These are phyloP conservation scores for Coccinonectria pachysandricola DNA, from an alignment of 2,329 filamentous ascomycete genomes.

Conservation along the genomic window DNA sequence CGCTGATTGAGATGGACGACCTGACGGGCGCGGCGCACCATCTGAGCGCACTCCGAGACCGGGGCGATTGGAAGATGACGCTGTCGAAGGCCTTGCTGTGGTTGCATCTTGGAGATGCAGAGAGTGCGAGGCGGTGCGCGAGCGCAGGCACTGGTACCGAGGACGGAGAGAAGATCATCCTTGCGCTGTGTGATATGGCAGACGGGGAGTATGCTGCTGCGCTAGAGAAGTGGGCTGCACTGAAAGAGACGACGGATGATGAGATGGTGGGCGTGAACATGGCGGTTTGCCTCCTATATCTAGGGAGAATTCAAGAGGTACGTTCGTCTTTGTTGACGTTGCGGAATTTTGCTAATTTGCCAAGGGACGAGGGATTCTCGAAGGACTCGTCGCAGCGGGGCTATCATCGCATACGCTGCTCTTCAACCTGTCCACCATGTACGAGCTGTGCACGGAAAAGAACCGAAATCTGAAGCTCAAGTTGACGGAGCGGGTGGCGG, in stretches of 20 bases:
- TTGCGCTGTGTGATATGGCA: slow-evolving; percentile 66
- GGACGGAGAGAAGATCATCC: slow-evolving; percentile 39
- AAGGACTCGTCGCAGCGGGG: slow-evolving; percentile 51
- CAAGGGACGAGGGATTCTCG: slow-evolving; percentile 56
- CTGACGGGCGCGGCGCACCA: slow-evolving; percentile 68
- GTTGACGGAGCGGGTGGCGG: slow-evolving; percentile 61
- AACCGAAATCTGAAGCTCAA: slow-evolving; percentile 58
- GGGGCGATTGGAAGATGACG: slow-evolving; percentile 29
- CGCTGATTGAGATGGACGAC: slow-evolving; percentile 80
- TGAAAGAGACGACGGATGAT: slow-evolving; percentile 35
- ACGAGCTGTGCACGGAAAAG: slow-evolving; percentile 79
- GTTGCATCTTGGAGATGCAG: slow-evolving; percentile 68
- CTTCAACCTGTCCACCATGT: slow-evolving; percentile 85
- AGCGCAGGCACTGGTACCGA: slow-evolving; percentile 18
- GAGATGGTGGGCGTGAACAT: slow-evolving; percentile 73
- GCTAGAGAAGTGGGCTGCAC: slow-evolving; percentile 47
- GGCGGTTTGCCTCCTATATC: slow-evolving; percentile 76
- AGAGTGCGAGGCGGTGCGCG: slow-evolving; percentile 51
- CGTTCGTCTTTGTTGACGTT: slow-evolving; percentile 8
- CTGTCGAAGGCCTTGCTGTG: slow-evolving; percentile 56
- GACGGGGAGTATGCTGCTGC: slow-evolving; percentile 63
- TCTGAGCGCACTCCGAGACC: slow-evolving; percentile 46
- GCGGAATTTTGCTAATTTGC: slow-evolving; percentile 6
- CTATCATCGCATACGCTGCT: slow-evolving; percentile 68
- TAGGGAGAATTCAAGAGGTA: slow-evolving; percentile 64